phyloP scores from a whole-genome alignment of 2,329 filamentous ascomycete species.

The Exophiala dermatitidis region DNA sequence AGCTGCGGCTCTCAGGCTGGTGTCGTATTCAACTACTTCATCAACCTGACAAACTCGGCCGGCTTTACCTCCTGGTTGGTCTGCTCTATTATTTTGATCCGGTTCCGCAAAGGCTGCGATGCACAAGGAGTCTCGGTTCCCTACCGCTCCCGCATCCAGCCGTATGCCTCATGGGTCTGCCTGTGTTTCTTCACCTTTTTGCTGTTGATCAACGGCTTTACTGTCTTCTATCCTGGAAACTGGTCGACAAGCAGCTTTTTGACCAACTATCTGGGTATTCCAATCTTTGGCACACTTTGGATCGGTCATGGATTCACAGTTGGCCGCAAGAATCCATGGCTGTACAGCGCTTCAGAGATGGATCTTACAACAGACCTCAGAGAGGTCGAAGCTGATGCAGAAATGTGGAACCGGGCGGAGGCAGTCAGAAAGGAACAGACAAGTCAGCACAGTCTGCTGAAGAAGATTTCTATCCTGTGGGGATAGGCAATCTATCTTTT shows the following conservation, averaged over 20 bases:
- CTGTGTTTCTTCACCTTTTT: not conserved
- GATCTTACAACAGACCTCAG: too few species aligned
- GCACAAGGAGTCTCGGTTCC: not conserved
- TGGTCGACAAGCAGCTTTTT: not conserved
- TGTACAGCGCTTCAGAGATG: too few species aligned
- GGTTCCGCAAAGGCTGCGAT: not conserved
- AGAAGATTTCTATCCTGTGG: too few species aligned
- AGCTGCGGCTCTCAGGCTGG: slow-evolving; percentile 55
- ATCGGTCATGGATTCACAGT: too few species aligned
- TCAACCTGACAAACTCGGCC: not conserved
- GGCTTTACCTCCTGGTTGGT: not conserved
- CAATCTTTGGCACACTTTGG: too few species aligned
- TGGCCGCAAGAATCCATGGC: too few species aligned
- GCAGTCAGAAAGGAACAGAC: too few species aligned
- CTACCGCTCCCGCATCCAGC: not conserved
- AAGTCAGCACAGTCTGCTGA: too few species aligned
- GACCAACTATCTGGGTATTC: not conserved
- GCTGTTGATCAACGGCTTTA: not conserved
- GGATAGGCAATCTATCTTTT: too few species aligned
- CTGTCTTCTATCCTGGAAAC: not conserved
- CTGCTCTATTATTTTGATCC: not conserved
- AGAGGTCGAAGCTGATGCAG: too few species aligned
- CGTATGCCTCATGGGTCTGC: not conserved
- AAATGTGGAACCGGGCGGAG: too few species aligned
- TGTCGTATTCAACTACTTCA: slow-evolving; percentile 54